Percentiles rank a stretch among this genome's conserved stretches.
Evolutionary conservation across 805 yeast genomes (phyloP).

Genomic region (Candida corydali): DNA sequence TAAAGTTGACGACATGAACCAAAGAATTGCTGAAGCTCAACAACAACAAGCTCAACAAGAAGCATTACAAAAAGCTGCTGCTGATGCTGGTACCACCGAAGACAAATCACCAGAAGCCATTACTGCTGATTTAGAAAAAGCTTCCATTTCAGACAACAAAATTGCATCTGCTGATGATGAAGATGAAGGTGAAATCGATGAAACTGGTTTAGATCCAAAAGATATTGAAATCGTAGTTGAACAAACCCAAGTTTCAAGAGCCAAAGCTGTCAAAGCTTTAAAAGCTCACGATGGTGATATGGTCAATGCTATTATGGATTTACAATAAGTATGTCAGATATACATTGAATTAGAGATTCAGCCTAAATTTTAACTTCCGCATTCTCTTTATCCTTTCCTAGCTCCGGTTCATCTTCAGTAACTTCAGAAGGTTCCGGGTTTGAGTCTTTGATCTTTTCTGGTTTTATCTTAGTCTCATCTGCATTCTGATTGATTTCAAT

Average conservation of each 20-base stretch:
- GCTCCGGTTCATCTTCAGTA: neutral
- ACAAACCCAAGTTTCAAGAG: constrained; percentile 86
- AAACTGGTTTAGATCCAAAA: constrained; percentile 73
- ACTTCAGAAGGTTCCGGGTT: neutral
- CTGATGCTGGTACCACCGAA: constrained; percentile 27
- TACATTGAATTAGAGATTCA: too few species aligned
- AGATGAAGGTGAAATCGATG: constrained; percentile 69
- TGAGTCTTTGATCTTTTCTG: neutral
- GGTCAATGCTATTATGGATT: constrained; percentile 93
- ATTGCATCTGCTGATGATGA: constrained; percentile 18
- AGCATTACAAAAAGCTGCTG: constrained; percentile 43
- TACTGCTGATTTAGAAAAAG: constrained; percentile 76
- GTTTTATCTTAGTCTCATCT: neutral
- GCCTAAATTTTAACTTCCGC: too few species aligned
- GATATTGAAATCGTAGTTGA: constrained; percentile 85
- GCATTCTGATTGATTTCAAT: neutral
- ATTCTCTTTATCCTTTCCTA: neutral
- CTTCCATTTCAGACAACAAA: constrained; percentile 46
- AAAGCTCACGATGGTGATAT: constrained; percentile 87
- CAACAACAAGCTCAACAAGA: constrained; percentile 63
- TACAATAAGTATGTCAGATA: constrained; percentile 29
- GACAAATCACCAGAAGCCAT: constrained; percentile 73
- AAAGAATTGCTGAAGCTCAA: constrained; percentile 80
- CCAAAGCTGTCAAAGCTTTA: constrained; percentile 88
- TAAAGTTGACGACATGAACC: constrained; percentile 88